Percentiles rank a stretch among this genome's conserved stretches.
These are phyloP conservation scores for Pseudocercospora crystallina DNA, from an alignment of 2,329 filamentous ascomycete species.

Conservation along the genomic window DNA sequence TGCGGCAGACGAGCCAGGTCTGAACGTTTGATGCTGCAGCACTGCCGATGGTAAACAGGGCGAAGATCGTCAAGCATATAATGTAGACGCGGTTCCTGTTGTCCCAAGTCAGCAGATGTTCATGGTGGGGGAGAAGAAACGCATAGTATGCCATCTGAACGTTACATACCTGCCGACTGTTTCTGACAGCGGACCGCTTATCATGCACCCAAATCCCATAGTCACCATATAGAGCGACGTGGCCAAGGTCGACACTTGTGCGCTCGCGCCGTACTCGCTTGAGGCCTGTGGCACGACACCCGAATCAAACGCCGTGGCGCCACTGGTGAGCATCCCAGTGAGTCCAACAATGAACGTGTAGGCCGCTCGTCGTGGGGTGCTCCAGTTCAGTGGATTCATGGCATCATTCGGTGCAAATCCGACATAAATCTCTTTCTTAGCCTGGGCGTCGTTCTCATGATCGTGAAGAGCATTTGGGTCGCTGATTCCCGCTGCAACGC, in stretches of 20 bases:
- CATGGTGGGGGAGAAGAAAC: no score
- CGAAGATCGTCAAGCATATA: slow-evolving; percentile 14
- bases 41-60: slow-evolving; percentile 22
- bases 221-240: slow-evolving; percentile 48
- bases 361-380: neutral
- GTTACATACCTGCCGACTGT: slow-evolving; percentile 32
- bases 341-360: neutral
- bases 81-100: slow-evolving; percentile 28
- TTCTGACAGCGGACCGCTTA: slow-evolving; percentile 42
- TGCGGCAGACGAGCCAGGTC: slow-evolving; percentile 24
- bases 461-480: no score
- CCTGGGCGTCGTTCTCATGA: no score
- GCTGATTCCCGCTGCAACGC: no score
- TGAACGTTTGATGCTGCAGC: slow-evolving; percentile 24
- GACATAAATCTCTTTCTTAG: no score
- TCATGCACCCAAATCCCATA: slow-evolving; percentile 30
- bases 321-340: neutral
- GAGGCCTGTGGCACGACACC: neutral
- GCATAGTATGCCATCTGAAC: no score
- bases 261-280: neutral
- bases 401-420: no score
- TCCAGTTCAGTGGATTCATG: no score
- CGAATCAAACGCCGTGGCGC: neutral
- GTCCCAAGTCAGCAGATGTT: no score
- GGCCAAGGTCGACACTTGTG: neutral